Evolutionary conservation across 192 early-diverging fungal species (phyloP).

Genomic region (Podochytrium sp.): DNA sequence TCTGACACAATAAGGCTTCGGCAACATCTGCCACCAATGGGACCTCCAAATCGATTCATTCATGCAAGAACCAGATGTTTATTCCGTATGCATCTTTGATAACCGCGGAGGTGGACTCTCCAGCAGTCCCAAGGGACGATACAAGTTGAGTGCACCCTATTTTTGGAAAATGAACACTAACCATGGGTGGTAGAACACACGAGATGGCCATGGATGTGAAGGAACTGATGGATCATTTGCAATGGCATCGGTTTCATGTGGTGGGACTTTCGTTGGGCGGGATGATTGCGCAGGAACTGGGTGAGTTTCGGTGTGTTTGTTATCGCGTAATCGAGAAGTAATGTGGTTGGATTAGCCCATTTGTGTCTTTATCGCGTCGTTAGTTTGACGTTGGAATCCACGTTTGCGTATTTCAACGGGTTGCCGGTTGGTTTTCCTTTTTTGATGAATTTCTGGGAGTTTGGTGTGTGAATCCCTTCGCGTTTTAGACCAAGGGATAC

Average conservation of each 20-base stretch:
- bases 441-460: not conserved
- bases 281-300: constrained; percentile 39
- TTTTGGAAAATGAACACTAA: not conserved
- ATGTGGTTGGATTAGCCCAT: constrained; percentile 27
- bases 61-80: constrained; percentile 19
- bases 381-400: constrained; percentile 60
- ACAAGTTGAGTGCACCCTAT: constrained; percentile 8
- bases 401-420: constrained; percentile 42
- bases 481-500: constrained; percentile 13
- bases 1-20: constrained; percentile 16
- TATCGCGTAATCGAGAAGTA: not conserved
- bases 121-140: constrained; percentile 29
- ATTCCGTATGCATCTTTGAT: constrained; percentile 43
- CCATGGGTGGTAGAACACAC: constrained; percentile 15
- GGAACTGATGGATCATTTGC: constrained; percentile 31
- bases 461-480: not conserved
- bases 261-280: constrained; percentile 44
- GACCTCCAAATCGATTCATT: constrained; percentile 35
- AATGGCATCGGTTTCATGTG: constrained; percentile 40
- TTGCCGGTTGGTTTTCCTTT: constrained; percentile 20
- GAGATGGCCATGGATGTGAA: constrained; percentile 48
- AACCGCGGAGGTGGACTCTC: constrained; percentile 46
- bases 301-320: not conserved
- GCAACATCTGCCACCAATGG: constrained; percentile 42
- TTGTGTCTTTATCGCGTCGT: constrained; percentile 45